Evolutionary conservation across 257 asterid genomes (phyloP), one percentile per base, ranked within the genome.

Genomic region (Nicotiana obtusifolia): DNA sequence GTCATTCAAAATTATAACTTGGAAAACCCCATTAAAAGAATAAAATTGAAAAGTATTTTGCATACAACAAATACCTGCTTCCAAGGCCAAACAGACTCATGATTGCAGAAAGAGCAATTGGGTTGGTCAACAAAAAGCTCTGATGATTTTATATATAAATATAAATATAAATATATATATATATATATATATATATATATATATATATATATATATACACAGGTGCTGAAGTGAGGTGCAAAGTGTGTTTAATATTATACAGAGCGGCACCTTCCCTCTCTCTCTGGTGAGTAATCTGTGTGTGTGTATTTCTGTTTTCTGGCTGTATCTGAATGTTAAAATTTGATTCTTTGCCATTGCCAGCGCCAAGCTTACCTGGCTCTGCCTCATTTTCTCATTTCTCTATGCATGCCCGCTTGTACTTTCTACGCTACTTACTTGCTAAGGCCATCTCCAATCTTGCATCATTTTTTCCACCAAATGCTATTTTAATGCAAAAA

Each of bases 41-140:
- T 5, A 56, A 56, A 17, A 56, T 17, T 5, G 61, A 56, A 52
- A 56, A 56, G 61, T 17, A 15, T 17, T 15, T 1, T 56, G 14
- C 1, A 2, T 44, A 44, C 17, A 2, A 41, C 26, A 8, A 0
- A 16, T 56, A 61, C 86, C 82, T 91, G 97, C 97, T 91, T 90
- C 98, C 98, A 17, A 93, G 91, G 85, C 98, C 98, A 82, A 93
- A 93, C 88, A 93, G 97, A 93, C 98, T 93, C 98, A 92, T 93
- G 78, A 56, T 56, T 17, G 88, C 61, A 11, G 3, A 52, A 52
- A 52, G 57, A 52, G 57, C 19, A 52, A 52, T 52, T 52, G 57
- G 57, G 16, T 11, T 52, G 57, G 57, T 14, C 57, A 52, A 52
- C 6, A 52, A 14, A 52, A 52, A 52, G 57, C 19, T 14, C 49